A percentile compares a stretch with the other conserved stretches of the same genome.
phyloP scores from a whole-genome alignment of 768 basidiomycete genomes.

The Strobilomyces confusus region DNA sequence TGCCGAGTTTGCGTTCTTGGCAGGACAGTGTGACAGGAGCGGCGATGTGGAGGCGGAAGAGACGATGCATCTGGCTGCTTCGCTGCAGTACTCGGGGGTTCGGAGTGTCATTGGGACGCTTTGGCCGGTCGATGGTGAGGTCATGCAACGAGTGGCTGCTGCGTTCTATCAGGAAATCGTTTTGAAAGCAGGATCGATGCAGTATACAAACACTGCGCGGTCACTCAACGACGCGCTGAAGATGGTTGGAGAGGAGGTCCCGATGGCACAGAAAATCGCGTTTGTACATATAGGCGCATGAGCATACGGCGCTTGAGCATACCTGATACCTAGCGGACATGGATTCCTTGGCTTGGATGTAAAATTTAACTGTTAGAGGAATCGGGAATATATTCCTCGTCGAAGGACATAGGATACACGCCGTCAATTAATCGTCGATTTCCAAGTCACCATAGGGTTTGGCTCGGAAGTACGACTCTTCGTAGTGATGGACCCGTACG shows the following conservation, averaged over 20 bases:
- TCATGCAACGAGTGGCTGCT: constrained; percentile 18
- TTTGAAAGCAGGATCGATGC: constrained; percentile 5
- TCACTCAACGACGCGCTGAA: constrained; percentile 19
- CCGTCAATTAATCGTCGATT: constrained; percentile 48
- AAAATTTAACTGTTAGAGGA: background rate
- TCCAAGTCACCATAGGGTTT: constrained; percentile 91
- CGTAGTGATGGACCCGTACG: constrained; percentile 87
- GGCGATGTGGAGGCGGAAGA: constrained; percentile 26
- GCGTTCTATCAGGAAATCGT: constrained; percentile 24
- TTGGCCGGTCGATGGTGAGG: constrained; percentile 31
- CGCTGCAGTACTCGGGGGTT: constrained; percentile 32
- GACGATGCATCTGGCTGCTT: constrained; percentile 31
- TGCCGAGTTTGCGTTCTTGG: constrained; percentile 36
- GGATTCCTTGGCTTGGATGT: background rate
- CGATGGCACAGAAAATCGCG: constrained; percentile 23
- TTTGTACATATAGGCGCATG: constrained; percentile 29
- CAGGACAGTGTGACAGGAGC: constrained; percentile 25
- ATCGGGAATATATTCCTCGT: constrained; percentile 6
- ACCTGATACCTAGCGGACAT: background rate
- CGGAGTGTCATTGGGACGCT: constrained; percentile 33
- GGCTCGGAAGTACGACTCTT: constrained; percentile 90
- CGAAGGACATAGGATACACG: constrained; percentile 6
- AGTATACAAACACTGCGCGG: constrained; percentile 16
- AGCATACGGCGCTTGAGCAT: constrained; percentile 13
- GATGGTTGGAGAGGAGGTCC: constrained; percentile 8